Evolutionary conservation across 805 yeast species (phyloP).

Genomic region (Yamadazyma akitaensis): DNA sequence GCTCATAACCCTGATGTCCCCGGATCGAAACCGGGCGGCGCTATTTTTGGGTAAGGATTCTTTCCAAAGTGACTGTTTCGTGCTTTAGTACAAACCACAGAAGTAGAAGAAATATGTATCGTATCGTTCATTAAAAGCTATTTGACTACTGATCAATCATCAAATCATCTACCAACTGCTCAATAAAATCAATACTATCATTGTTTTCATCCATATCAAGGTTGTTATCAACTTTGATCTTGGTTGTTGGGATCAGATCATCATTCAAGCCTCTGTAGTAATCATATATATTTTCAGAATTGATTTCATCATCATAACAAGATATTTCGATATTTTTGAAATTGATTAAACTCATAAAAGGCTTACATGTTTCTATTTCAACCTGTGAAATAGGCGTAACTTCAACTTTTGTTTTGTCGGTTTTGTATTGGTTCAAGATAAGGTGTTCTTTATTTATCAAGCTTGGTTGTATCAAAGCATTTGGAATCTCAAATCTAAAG

Average conservation of each 20-base stretch:
- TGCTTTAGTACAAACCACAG: no score
- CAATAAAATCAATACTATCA: constrained; percentile 1
- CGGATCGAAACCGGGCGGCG: constrained; percentile 96
- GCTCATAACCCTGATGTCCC: constrained; percentile 99
- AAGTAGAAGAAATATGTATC: not conserved
- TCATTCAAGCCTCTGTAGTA: constrained; percentile 10
- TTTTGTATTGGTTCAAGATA: not conserved
- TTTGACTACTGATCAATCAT: not conserved
- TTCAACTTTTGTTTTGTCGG: not conserved
- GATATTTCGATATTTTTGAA: constrained; percentile 29
- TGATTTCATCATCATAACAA: constrained; percentile 19
- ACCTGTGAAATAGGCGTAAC: constrained; percentile 40
- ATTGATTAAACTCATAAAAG: constrained; percentile 31
- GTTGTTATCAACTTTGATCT: not conserved
- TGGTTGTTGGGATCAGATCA: not conserved
- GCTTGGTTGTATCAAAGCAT: constrained; percentile 4
- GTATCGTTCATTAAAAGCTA: not conserved
- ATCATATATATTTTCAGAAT: constrained; percentile 14
- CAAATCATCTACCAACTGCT: constrained; percentile 6
- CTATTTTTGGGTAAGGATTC: no score
- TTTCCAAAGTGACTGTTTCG: no score
- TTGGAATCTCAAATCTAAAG: constrained; percentile 42
- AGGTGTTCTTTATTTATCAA: not conserved
- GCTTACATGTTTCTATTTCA: constrained; percentile 54
- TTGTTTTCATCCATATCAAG: not conserved